Evolutionary conservation across 2,329 filamentous ascomycete genomes (phyloP), one percentile per base, ranked within the genome.

Genomic region (Trichoderma endophyticum): DNA sequence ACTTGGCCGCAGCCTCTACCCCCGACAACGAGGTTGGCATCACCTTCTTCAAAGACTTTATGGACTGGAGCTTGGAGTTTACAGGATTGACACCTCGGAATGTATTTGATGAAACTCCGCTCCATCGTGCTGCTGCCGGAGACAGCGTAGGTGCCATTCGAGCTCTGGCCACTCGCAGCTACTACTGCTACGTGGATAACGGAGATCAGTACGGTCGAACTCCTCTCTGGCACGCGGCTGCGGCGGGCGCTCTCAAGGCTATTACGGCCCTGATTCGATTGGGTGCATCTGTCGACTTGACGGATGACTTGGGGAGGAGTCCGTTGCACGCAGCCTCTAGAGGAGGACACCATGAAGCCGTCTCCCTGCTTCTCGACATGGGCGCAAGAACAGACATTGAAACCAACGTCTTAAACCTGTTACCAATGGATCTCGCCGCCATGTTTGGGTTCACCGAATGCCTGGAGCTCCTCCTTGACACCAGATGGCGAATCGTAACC

Each of bases 381-480:
- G 30, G 65, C 8, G 63, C 65, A n/a, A 51, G 34, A n/a, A 24
- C 39, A 26, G 56, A 70, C 14, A 61, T 24, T 6, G 43, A 72
- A 65, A 69, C 64, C 6, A 56, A 56, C 39, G 15, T 32, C 9
- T 18, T 72, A 3, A 56, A 14, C n/a, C 15, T 63, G 12, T 34
- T 68, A n/a, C 71, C 71, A 4, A 72, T 72, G 65, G 65, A 72
- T 12, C 67, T 69, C 34, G 65, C 71, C 6, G 71, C 34, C 43
- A 72, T 72, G 56, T 72, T 63, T 48, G 71, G 71, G 36, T 68
- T 59, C n/a, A 6, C 5, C 28, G 56, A 63, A 11, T 72, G 71
- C 21, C 32, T 72, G n/a, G 15, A 32, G 21, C 24, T 32, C n/a
- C 60, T 72, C 1, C 24, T 70, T 11, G 30, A 70, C 3, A 5